Conservation (phyloP, 2,329 filamentous ascomycete species). For the Aspergillus uvarum region DNA sequence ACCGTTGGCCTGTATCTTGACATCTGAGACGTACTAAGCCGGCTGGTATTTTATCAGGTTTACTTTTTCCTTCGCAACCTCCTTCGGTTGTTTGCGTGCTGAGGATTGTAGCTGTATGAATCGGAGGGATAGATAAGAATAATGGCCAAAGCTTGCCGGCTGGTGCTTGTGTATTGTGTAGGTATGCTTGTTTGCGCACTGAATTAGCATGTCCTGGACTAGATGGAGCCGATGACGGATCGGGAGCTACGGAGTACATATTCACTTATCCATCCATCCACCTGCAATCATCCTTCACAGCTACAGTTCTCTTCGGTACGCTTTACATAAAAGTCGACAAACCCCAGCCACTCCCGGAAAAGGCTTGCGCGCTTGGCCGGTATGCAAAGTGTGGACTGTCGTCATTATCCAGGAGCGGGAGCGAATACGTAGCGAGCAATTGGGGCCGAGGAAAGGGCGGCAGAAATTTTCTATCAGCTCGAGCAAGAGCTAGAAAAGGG, state of each 20-base stretch:
- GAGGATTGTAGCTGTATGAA: background rate
- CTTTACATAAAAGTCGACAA: too few relatives aligned
- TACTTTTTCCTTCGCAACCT: background rate
- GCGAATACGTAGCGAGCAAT: background rate
- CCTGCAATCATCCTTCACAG: background rate
- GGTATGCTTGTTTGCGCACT: too few relatives aligned
- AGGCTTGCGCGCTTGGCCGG: background rate
- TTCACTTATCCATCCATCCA: too few relatives aligned
- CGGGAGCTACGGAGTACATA: background rate
- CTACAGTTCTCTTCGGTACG: background rate
- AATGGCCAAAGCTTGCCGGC: background rate
- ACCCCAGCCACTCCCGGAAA: background rate
- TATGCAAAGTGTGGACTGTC: background rate
- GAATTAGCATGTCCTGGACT: background rate
- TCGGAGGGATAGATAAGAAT: background rate
- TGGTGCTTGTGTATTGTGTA: background rate
- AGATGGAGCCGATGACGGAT: background rate
- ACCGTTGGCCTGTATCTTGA: slow-evolving; percentile 16
- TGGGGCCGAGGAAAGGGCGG: background rate
- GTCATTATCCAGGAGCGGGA: background rate
- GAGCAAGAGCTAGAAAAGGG: background rate
- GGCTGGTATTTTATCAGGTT: background rate
- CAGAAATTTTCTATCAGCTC: background rate
- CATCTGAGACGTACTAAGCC: slow-evolving; percentile 2
- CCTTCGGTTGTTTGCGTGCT: slow-evolving; percentile 1